Conservation (phyloP, 257 asterid species). For the Petunia secreta region DNA sequence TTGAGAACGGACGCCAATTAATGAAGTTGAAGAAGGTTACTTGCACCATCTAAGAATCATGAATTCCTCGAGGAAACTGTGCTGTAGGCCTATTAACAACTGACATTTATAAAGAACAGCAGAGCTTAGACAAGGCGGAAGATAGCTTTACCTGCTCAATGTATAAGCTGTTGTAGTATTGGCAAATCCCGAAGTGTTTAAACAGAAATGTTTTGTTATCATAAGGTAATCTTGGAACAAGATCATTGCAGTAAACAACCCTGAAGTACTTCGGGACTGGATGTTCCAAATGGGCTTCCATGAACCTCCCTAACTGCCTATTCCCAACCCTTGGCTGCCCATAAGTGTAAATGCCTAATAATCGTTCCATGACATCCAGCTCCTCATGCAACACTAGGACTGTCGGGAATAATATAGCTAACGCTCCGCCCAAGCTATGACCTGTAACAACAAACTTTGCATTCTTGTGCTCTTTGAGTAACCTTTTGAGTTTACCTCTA, state of each 20-base stretch:
- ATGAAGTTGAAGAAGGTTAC: background rate
- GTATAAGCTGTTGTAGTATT: constrained; percentile 79
- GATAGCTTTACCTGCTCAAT: constrained; percentile 55
- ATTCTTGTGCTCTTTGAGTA: constrained; percentile 65
- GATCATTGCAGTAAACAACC: constrained; percentile 83
- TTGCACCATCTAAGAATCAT: background rate
- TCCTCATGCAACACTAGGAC: constrained; percentile 70
- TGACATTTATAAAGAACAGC: constrained; percentile 8
- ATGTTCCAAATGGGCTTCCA: constrained; percentile 64
- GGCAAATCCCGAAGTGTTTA: constrained; percentile 84
- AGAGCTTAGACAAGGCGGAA: background rate
- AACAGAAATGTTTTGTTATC: constrained; percentile 80
- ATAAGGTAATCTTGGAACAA: constrained; percentile 93
- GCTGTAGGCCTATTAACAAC: background rate
- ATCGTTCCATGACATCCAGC: constrained; percentile 56
- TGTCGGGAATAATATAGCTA: constrained; percentile 81
- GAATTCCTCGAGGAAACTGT: background rate
- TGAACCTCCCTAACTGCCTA: constrained; percentile 56
- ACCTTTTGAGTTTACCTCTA: constrained; percentile 52
- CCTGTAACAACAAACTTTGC: constrained; percentile 85
- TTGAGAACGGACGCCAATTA: background rate
- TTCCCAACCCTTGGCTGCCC: constrained; percentile 94
- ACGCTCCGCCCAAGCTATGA: constrained; percentile 95
- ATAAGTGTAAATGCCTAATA: constrained; percentile 69
- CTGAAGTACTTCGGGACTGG: constrained; percentile 71